A percentile compares a stretch with the other conserved stretches of the same genome.
phyloP scores from a whole-genome alignment of 768 basidiomycete species.

The Leucogyrophana mollusca region DNA sequence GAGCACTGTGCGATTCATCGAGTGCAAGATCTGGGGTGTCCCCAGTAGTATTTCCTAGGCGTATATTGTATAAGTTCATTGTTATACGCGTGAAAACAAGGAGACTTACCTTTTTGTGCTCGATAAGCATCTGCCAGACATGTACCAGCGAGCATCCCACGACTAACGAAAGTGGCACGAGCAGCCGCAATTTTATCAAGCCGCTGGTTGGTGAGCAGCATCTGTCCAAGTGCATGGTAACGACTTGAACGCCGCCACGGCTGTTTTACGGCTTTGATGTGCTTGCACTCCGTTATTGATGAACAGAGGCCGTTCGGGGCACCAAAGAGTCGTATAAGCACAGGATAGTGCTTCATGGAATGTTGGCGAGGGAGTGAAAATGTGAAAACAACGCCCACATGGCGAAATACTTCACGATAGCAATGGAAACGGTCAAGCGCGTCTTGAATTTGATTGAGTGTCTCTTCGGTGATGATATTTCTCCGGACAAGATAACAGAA shows the following conservation, averaged over 20 bases:
- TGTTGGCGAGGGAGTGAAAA: slow-evolving; percentile 34
- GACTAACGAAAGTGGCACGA: slow-evolving; percentile 12
- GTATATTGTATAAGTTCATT: no score
- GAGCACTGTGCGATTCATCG: no score
- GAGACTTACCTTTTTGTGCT: slow-evolving; percentile 1
- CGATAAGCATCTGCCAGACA: not conserved
- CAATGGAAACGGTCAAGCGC: slow-evolving; percentile 19
- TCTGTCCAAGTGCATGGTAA: slow-evolving; percentile 9
- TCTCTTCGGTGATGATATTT: slow-evolving; percentile 12
- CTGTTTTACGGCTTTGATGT: slow-evolving; percentile 35
- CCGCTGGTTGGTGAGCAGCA: slow-evolving; percentile 23
- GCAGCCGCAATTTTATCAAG: slow-evolving; percentile 12
- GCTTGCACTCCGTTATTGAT: slow-evolving; percentile 34
- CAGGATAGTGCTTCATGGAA: slow-evolving; percentile 26
- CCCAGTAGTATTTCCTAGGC: no score
- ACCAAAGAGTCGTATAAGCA: slow-evolving; percentile 24
- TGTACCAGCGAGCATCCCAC: slow-evolving; percentile 18
- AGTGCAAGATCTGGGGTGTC: no score
- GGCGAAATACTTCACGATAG: slow-evolving; percentile 17
- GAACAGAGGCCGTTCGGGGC: slow-evolving; percentile 36
- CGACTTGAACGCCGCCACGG: slow-evolving; percentile 25
- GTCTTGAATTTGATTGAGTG: slow-evolving; percentile 15
- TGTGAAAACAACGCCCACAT: slow-evolving; percentile 7
- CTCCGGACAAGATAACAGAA: slow-evolving; percentile 30
- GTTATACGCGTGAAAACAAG: no score